These are phyloP conservation scores for Ceratocystis alfenasii DNA, from an alignment of 2,329 filamentous ascomycete species.

Conservation along the genomic window DNA sequence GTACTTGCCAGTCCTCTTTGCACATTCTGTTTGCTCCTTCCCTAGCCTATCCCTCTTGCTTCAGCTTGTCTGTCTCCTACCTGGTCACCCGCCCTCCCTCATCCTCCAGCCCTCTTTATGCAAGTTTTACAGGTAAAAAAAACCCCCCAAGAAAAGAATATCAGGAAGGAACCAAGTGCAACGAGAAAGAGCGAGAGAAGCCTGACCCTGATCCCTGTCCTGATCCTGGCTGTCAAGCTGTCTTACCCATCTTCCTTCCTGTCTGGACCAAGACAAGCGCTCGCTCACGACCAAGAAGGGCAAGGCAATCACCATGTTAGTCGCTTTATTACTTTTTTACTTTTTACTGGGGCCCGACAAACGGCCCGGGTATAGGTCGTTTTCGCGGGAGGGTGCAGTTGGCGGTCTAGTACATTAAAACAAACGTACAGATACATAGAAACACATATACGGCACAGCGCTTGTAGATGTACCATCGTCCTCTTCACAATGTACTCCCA, in stretches of 20 bases:
- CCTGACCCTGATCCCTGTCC: not conserved
- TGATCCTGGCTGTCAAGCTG: constrained; percentile 1
- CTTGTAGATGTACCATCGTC: not conserved
- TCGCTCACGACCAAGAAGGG: not conserved
- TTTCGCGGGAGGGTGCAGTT: not conserved
- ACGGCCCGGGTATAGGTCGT: not conserved
- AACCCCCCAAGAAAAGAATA: not conserved
- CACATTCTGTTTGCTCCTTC: not conserved
- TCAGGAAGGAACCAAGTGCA: not conserved
- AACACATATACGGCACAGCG: not conserved
- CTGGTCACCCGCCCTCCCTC: not conserved
- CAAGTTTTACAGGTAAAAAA: not conserved
- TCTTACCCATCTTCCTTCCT: not conserved
- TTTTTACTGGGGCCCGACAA: not conserved
- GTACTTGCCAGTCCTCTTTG: not conserved
- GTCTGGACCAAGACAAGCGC: not conserved
- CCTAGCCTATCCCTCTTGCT: not conserved
- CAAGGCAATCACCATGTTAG: not conserved
- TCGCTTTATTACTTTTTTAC: not conserved
- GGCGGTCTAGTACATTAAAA: not conserved
- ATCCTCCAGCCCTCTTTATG: not conserved
- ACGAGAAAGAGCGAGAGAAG: not conserved
- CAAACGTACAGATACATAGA: not conserved
- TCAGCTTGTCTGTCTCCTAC: not conserved
- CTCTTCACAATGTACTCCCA: not conserved